Evolutionary conservation across 345 rosid species (phyloP).

Genomic region (Euphorbia peplus): DNA sequence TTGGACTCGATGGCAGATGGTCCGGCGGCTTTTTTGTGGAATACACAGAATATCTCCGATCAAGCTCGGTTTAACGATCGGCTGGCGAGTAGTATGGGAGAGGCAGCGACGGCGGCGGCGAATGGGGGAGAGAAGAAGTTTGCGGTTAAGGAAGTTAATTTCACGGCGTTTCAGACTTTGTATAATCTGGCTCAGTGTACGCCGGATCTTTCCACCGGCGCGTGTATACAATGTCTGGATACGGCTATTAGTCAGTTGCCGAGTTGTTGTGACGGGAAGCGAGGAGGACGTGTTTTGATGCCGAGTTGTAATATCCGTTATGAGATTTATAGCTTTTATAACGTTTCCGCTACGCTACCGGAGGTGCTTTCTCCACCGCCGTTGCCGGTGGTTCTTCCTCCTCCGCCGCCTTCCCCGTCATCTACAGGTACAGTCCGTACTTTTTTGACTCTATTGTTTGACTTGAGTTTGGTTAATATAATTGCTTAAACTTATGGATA

Average conservation of each 20-base stretch:
- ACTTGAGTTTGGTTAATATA: too few relatives aligned
- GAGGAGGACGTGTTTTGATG: constrained; percentile 35
- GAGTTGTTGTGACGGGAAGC: constrained; percentile 21
- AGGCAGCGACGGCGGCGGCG: constrained; percentile 15
- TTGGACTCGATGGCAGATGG: neutral
- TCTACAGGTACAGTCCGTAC: neutral
- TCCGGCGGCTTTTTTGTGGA: neutral
- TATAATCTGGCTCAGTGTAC: constrained; percentile 53
- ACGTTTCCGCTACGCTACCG: neutral
- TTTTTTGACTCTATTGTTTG: neutral
- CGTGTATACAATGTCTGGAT: constrained; percentile 37
- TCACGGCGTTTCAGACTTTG: constrained; percentile 21
- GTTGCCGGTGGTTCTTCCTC: neutral
- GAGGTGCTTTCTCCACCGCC: constrained; percentile 30
- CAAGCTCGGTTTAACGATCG: constrained; percentile 14
- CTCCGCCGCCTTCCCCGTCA: constrained; percentile 15
- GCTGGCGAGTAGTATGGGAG: neutral
- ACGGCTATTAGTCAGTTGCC: constrained; percentile 18
- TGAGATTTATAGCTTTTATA: constrained; percentile 37
- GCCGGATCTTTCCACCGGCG: constrained; percentile 35
- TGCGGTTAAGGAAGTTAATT: constrained; percentile 20
- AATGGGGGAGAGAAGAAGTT: constrained; percentile 31
- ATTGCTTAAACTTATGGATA: too few relatives aligned
- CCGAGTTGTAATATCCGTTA: constrained; percentile 45
- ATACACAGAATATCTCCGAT: neutral